Conservation (phyloP, 2,329 filamentous ascomycete species). For the Beauveria rudraprayagi region DNA sequence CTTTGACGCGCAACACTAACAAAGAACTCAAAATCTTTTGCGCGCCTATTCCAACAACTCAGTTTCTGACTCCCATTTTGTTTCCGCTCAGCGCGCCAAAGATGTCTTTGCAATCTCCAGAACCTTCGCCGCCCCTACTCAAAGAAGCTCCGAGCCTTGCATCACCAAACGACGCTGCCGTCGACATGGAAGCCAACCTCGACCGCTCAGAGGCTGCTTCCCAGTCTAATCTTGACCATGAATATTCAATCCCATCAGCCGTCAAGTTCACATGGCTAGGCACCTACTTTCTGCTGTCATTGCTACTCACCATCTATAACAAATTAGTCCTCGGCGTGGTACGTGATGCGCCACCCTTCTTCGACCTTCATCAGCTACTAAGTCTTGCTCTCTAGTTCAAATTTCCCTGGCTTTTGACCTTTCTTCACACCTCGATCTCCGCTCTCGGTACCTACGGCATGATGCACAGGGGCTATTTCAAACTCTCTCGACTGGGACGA, state of each 20-base stretch:
- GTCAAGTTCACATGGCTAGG: slow-evolving; percentile 43
- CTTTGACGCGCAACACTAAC: neutral
- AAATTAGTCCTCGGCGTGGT: slow-evolving; percentile 48
- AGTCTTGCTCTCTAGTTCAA: slow-evolving; percentile 35
- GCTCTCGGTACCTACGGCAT: slow-evolving; percentile 47
- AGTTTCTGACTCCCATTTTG: neutral
- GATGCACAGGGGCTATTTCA: slow-evolving; percentile 43
- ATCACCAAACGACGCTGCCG: slow-evolving; percentile 12
- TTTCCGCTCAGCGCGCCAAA: neutral
- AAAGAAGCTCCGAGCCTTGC: neutral
- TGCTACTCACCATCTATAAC: slow-evolving; percentile 48
- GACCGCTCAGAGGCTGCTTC: slow-evolving; percentile 21
- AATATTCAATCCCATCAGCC: slow-evolving; percentile 36
- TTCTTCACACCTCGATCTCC: slow-evolving; percentile 49
- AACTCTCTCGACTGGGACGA: slow-evolving; percentile 41
- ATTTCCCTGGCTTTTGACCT: slow-evolving; percentile 54
- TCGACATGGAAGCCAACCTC: slow-evolving; percentile 26
- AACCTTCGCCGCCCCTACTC: slow-evolving; percentile 23
- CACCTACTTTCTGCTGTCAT: slow-evolving; percentile 43
- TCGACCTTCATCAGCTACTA: neutral
- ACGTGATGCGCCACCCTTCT: slow-evolving; percentile 16
- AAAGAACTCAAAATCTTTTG: neutral
- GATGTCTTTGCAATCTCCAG: slow-evolving; percentile 27
- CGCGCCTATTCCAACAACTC: neutral
- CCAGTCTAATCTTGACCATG: slow-evolving; percentile 32